Evolutionary conservation across 2,329 filamentous ascomycete genomes (phyloP), one percentile per base, ranked within the genome.

Genomic region (Sclerotinia nivalis): DNA sequence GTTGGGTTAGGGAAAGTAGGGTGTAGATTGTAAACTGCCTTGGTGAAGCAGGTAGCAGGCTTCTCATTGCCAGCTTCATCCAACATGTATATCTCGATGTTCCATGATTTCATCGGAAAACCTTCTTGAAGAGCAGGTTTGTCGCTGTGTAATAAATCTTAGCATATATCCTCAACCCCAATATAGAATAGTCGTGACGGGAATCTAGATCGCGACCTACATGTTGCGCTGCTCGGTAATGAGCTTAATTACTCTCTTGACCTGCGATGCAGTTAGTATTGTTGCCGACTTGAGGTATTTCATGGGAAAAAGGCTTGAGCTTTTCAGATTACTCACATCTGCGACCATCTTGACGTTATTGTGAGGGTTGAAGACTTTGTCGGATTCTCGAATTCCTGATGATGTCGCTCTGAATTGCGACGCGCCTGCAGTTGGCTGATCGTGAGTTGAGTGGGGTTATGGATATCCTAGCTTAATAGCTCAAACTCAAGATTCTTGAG

Each of bases 91-190:
- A 99, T 85, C 81, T 91, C 90, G 79, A 98, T 92, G 75, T 88
- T 93, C 96, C 96, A 99, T 82, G 88, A 85, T 80, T 96, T 91
- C 88, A 97, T 94, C 15, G 96, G 96, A 78, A 94, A 97, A 4
- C 93, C 93, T 76, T 94, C 92, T 74, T 93, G 87, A 52, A 91
- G 91, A 20, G 92, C 91, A 28, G 92, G 89, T 79, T 94, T 93
- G 78, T 93, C 88, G 78, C 91, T 93, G 78, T 79, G 77, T 45
- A 18, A 45, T 37, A 34, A 25, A 9, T 31, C 50, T 75, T 34
- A 75, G 72, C 60, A 56, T 43, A 55, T 31, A 18, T 54, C 58
- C 56, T 34, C 15, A 22, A 68, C 20, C 55, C 50, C 67, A 31
- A 22, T 54, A 20, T 8, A 55, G 25, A 22, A 54, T 62, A 43